Percentiles rank a stretch among this genome's conserved stretches.
Conservation (phyloP, 495 filamentous ascomycete species). For the Penicillium cataractarum region DNA sequence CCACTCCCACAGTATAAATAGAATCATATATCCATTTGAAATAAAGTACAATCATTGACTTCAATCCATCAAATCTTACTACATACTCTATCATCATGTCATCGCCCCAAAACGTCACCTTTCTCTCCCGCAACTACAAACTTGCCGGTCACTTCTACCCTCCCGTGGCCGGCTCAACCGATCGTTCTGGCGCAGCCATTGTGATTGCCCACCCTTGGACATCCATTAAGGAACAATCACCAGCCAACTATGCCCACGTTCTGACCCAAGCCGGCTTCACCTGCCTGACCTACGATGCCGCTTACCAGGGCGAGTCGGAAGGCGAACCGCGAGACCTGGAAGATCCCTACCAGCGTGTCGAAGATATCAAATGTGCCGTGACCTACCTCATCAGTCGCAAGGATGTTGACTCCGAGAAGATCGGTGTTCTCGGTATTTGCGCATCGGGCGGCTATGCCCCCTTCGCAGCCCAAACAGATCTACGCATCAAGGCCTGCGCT, state of each 20-base stretch:
- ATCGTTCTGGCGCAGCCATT: conserved; percentile 35
- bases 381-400: conserved; percentile 33
- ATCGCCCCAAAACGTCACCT: conserved; percentile 22
- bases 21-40: not conserved
- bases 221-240: conserved; percentile 45
- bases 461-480: conserved; percentile 41
- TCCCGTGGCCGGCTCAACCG: conserved; percentile 17
- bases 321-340: conserved; percentile 43
- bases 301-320: conserved; percentile 40
- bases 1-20: not conserved
- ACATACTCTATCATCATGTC: conserved; percentile 16
- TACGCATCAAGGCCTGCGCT: conserved; percentile 45
- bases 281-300: conserved; percentile 41
- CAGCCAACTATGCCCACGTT: conserved; percentile 32
- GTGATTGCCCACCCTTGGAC: conserved; percentile 40
- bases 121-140: conserved; percentile 18
- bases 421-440: conserved; percentile 48
- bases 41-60: no score
- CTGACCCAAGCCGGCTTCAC: conserved; percentile 39
- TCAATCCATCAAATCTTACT: not conserved
- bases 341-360: conserved; percentile 42
- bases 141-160: conserved; percentile 24
- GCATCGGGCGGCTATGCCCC: conserved; percentile 40
- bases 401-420: conserved; percentile 33
- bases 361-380: conserved; percentile 42